These are phyloP conservation scores for Podila epicladia DNA, from an alignment of 192 early-diverging fungal genomes.

Conservation along the genomic window DNA sequence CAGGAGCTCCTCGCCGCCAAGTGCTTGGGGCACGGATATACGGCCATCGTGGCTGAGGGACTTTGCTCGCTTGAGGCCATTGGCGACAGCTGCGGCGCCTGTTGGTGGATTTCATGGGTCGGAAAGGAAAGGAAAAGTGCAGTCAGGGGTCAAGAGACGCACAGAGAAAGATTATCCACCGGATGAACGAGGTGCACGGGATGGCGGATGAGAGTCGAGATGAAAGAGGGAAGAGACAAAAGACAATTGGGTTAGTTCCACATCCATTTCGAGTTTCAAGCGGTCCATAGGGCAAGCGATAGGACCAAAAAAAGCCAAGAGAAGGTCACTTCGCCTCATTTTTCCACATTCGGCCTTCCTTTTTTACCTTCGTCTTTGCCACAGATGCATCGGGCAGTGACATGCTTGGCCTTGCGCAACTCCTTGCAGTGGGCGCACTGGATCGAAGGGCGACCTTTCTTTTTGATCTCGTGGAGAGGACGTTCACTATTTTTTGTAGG, in stretches of 20 bases:
- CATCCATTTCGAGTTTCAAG: no score
- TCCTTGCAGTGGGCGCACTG: slow-evolving; percentile 80
- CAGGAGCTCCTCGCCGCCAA: slow-evolving; percentile 42
- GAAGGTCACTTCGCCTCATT: no score
- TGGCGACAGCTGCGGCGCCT: slow-evolving; percentile 38
- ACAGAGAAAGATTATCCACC: not conserved
- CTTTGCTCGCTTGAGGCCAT: slow-evolving; percentile 46
- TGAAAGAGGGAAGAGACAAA: no score
- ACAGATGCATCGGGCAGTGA: slow-evolving; percentile 79
- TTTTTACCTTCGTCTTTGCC: slow-evolving; percentile 47
- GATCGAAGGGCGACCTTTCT: slow-evolving; percentile 76
- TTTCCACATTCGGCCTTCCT: not conserved
- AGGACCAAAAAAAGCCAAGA: not conserved
- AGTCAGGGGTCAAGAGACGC: not conserved
- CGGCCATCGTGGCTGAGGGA: slow-evolving; percentile 48
- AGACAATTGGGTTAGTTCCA: no score
- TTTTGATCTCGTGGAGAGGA: slow-evolving; percentile 66
- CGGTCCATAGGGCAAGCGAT: no score
- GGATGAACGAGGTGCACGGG: no score
- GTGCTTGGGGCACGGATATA: slow-evolving; percentile 19
- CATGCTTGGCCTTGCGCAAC: slow-evolving; percentile 69
- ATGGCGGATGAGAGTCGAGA: no score
- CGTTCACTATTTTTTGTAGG: slow-evolving; percentile 50
- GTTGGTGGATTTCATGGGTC: not conserved
- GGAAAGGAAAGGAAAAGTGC: not conserved